Evolutionary conservation across 441 rosid genomes (phyloP).

Genomic region (Gossypium schwendimanii): DNA sequence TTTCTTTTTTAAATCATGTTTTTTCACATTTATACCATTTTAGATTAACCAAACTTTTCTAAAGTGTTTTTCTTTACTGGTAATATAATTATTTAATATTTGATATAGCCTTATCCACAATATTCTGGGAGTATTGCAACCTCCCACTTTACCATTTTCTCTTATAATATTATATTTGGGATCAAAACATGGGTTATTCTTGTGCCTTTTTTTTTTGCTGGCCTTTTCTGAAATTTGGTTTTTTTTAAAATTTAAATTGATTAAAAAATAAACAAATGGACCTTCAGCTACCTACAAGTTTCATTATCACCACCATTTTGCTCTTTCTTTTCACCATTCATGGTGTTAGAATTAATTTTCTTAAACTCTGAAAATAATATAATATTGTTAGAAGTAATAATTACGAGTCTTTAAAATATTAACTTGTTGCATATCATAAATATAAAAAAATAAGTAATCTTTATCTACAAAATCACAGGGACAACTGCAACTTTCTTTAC

Average conservation of each 20-base stretch:
- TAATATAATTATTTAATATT: neutral
- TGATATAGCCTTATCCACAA: constrained; percentile 24
- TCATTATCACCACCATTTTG: too few species aligned
- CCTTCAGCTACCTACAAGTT: too few species aligned
- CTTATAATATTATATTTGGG: neutral
- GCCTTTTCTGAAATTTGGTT: constrained; percentile 18
- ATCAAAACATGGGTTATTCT: neutral
- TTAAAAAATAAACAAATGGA: too few species aligned
- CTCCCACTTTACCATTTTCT: constrained; percentile 6
- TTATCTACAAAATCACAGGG: constrained; percentile 16
- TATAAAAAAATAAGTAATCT: neutral
- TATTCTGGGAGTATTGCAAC: constrained; percentile 9
- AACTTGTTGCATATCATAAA: too few species aligned
- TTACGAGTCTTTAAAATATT: too few species aligned
- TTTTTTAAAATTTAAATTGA: neutral
- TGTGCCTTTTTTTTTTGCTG: constrained; percentile 23
- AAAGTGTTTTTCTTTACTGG: constrained; percentile 6
- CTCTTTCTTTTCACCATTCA: too few species aligned
- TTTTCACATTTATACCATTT: neutral
- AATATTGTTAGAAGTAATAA: too few species aligned
- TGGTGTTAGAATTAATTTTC: too few species aligned
- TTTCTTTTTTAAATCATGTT: constrained; percentile 14
- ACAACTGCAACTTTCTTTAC: constrained; percentile 12
- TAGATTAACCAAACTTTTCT: neutral
- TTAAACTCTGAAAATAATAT: too few species aligned